phyloP scores from a whole-genome alignment of 2,329 filamentous ascomycete genomes.

The Ceratocystis ficicola region DNA sequence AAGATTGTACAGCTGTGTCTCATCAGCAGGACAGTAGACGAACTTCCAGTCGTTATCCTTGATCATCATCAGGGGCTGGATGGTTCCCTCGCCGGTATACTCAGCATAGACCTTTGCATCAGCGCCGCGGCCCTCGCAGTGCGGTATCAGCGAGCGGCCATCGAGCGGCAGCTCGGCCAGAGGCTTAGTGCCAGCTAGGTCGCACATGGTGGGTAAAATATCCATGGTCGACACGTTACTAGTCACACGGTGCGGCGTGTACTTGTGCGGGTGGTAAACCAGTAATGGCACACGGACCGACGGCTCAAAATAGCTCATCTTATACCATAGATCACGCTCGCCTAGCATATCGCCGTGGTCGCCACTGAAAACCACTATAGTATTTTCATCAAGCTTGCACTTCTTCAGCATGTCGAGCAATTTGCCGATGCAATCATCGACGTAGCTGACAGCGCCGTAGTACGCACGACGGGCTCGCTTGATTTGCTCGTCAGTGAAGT shows the following conservation, averaged over 20 bases:
- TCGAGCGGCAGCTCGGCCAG: slow-evolving; percentile 69
- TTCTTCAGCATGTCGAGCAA: slow-evolving; percentile 66
- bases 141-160: slow-evolving; percentile 68
- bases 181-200: slow-evolving; percentile 61
- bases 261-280: slow-evolving; percentile 65
- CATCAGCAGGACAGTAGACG: slow-evolving; percentile 71
- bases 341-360: slow-evolving; percentile 96
- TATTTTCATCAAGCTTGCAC: slow-evolving; percentile 70
- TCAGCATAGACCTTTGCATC: slow-evolving; percentile 87
- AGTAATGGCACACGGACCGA: slow-evolving; percentile 82
- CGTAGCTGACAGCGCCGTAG: slow-evolving; percentile 86
- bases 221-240: slow-evolving; percentile 87
- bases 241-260: slow-evolving; percentile 60
- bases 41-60: slow-evolving; percentile 83
- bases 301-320: slow-evolving; percentile 93
- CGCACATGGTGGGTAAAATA: slow-evolving; percentile 76
- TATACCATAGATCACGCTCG: slow-evolving; percentile 87
- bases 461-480: slow-evolving; percentile 77
- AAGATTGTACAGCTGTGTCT: slow-evolving; percentile 74
- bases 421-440: slow-evolving; percentile 82
- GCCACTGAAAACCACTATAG: slow-evolving; percentile 82
- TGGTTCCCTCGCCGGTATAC: slow-evolving; percentile 86
- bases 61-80: slow-evolving; percentile 89
- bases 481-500: slow-evolving; percentile 76
- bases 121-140: slow-evolving; percentile 49